These are phyloP conservation scores for Vitellaria paradoxa DNA, from an alignment of 179 eudicot genomes.

Conservation along the genomic window DNA sequence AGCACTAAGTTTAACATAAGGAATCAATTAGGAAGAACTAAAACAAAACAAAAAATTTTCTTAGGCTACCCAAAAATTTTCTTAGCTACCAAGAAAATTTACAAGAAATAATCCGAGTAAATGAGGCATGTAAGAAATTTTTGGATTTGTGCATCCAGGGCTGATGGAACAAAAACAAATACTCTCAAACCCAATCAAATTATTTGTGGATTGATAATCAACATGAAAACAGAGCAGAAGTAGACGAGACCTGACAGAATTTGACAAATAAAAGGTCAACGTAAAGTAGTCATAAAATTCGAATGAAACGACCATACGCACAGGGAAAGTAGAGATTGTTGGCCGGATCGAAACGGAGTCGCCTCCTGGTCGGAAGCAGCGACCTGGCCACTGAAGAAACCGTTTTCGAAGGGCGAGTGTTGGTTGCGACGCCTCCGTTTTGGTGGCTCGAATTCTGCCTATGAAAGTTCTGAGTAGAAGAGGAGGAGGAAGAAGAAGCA, in stretches of 20 bases:
- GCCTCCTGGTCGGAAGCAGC: conserved; percentile 49
- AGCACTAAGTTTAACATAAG: background rate
- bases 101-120: background rate
- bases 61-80: background rate
- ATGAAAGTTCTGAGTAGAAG: conserved; percentile 45
- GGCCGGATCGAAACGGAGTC: conserved; percentile 67
- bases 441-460: conserved; percentile 17
- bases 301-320: conserved; percentile 13
- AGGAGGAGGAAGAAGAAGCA: conserved; percentile 27
- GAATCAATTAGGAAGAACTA: background rate
- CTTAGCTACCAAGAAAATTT: background rate
- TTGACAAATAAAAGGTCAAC: too few relatives aligned
- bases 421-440: conserved; percentile 14
- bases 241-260: background rate
- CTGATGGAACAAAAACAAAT: background rate
- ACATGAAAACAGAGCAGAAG: background rate
- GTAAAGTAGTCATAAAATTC: too few relatives aligned
- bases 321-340: conserved; percentile 64
- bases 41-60: background rate
- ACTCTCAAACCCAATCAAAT: background rate
- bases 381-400: conserved; percentile 55
- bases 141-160: background rate
- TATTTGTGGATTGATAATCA: too few relatives aligned
- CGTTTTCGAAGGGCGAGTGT: conserved; percentile 21
- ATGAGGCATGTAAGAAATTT: background rate